These are phyloP conservation scores for Isabelozyma heimii DNA, from an alignment of 805 yeast genomes.

Conservation along the genomic window DNA sequence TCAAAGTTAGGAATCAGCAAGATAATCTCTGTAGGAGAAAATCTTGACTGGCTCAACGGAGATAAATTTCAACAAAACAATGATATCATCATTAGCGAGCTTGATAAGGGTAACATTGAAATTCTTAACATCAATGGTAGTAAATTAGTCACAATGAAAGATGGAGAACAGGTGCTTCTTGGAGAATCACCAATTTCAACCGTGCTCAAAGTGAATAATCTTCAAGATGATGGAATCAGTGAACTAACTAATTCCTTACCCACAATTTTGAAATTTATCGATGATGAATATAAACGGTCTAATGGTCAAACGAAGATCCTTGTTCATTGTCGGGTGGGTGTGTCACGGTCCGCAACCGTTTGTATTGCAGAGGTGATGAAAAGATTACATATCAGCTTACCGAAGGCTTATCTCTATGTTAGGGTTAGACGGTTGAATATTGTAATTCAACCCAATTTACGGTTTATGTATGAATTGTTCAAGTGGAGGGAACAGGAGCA, in stretches of 20 bases:
- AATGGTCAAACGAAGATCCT: conserved; percentile 38
- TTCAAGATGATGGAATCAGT: conserved; percentile 92
- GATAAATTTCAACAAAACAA: conserved; percentile 22
- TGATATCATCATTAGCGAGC: conserved; percentile 17
- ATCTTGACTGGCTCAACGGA: conserved; percentile 57
- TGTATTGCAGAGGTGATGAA: conserved; percentile 95
- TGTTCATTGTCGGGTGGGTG: conserved; percentile 95
- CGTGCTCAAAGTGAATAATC: conserved; percentile 62
- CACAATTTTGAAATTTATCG: conserved; percentile 63
- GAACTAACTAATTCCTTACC: conserved; percentile 62
- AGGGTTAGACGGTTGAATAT: conserved; percentile 86
- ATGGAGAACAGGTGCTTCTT: not conserved
- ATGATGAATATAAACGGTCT: conserved; percentile 26
- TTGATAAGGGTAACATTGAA: conserved; percentile 32
- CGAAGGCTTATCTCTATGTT: conserved; percentile 84
- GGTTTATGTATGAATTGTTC: conserved; percentile 87
- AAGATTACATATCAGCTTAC: conserved; percentile 60
- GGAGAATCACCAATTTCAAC: conserved; percentile 31
- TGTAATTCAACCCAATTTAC: conserved; percentile 89
- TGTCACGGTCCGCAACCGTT: conserved; percentile 90
- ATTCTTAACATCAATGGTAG: conserved; percentile 22
- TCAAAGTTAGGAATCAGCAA: conserved; percentile 64
- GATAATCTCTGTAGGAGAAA: conserved; percentile 85
- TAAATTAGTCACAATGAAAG: not conserved
- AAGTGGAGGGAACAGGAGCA: conserved; percentile 41